These are phyloP conservation scores for Fusarium sp. DNA, from an alignment of 2,329 filamentous ascomycete genomes.

Conservation along the genomic window DNA sequence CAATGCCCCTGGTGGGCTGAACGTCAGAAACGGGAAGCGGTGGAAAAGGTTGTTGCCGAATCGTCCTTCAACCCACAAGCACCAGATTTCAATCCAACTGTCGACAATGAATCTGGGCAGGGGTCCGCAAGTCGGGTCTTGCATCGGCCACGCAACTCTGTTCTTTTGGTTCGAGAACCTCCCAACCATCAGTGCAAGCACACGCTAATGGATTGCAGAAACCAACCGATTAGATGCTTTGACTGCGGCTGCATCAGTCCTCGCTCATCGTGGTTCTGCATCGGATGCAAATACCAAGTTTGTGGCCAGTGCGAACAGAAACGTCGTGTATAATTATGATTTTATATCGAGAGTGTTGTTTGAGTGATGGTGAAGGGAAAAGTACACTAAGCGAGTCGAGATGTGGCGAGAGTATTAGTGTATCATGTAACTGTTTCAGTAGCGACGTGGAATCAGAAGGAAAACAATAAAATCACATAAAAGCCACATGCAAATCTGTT, in stretches of 20 bases:
- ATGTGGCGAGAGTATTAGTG: background rate
- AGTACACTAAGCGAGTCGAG: background rate
- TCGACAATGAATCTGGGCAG: background rate
- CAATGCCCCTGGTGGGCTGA: slow-evolving; percentile 8
- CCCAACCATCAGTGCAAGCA: background rate
- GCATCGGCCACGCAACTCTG: background rate
- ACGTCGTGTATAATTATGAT: background rate
- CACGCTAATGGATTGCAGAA: background rate
- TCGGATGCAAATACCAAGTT: background rate
- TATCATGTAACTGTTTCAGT: fast-evolving
- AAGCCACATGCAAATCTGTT: background rate
- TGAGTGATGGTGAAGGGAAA: background rate
- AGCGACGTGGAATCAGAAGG: background rate
- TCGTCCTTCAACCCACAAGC: background rate
- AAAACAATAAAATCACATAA: background rate
- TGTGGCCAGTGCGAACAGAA: background rate
- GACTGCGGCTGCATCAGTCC: background rate
- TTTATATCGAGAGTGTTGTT: background rate
- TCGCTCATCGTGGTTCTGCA: background rate
- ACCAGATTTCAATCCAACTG: background rate
- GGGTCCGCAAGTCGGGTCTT: background rate
- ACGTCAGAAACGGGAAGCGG: background rate
- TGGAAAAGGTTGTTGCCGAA: background rate
- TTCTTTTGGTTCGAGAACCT: background rate
- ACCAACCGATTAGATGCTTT: background rate